These are phyloP conservation scores for Xanthoconium purpureum DNA, from an alignment of 768 basidiomycete species.

Conservation along the genomic window DNA sequence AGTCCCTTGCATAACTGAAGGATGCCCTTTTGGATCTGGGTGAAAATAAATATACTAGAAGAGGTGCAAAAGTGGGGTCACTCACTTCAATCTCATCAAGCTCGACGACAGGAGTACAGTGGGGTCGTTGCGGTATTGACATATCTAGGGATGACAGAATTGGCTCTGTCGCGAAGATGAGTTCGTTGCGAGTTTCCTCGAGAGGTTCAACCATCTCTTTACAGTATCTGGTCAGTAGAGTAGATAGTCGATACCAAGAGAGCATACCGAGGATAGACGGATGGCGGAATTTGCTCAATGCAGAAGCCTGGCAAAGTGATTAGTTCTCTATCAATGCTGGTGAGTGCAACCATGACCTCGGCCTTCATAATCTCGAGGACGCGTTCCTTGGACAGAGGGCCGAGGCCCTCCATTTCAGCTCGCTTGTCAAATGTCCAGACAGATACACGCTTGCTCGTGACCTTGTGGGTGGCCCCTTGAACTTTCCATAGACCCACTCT, in stretches of 20 bases:
- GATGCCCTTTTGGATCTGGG: conserved; percentile 92
- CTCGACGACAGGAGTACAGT: conserved; percentile 62
- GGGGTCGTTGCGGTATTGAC: conserved; percentile 65
- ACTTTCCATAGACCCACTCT: conserved; percentile 88
- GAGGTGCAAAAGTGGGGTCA: conserved; percentile 4
- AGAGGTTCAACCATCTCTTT: conserved; percentile 96
- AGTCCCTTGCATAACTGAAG: conserved; percentile 90
- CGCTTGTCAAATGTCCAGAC: conserved; percentile 93
- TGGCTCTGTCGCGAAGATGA: conserved; percentile 92
- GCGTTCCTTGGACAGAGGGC: conserved; percentile 62
- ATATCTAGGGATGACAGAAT: conserved; percentile 78
- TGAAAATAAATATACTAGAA: conserved; percentile 6
- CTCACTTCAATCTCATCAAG: conserved; percentile 93
- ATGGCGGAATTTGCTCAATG: conserved; percentile 82
- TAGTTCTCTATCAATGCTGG: conserved; percentile 1
- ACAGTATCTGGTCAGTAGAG: conserved; percentile 2
- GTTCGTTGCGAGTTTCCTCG: conserved; percentile 85
- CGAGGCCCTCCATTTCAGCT: conserved; percentile 69
- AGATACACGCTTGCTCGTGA: conserved; percentile 84
- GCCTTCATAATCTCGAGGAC: conserved; percentile 83
- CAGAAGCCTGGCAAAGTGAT: conserved; percentile 59
- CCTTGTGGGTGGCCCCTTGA: conserved; percentile 81
- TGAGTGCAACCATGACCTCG: conserved; percentile 56
- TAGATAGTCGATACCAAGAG: neutral
- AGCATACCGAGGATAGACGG: conserved; percentile 82